Conservation (phyloP, 495 filamentous ascomycete genomes). For the Xylaria venustula region DNA sequence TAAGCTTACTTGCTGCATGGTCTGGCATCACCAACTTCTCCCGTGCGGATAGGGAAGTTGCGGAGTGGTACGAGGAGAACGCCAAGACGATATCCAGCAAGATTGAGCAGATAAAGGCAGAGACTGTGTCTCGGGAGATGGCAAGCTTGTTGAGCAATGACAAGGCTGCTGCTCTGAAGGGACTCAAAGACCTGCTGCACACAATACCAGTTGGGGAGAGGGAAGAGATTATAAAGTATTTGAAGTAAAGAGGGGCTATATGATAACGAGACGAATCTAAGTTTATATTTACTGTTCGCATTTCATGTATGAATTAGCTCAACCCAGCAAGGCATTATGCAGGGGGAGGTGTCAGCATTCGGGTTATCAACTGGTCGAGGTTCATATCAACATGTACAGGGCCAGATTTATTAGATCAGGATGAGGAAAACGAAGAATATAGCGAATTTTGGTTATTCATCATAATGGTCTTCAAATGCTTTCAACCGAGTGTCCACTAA, state of each 20-base stretch:
- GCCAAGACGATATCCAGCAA: conserved; percentile 73
- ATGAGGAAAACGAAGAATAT: not conserved
- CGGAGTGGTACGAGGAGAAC: conserved; percentile 98
- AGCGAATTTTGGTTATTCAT: too few species aligned
- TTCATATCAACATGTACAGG: not conserved
- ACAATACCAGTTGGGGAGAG: conserved; percentile 86
- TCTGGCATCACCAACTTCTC: conserved; percentile 70
- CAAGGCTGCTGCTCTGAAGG: conserved; percentile 65
- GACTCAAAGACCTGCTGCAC: conserved; percentile 77
- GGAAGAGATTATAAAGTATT: conserved; percentile 77
- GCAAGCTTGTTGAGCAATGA: conserved; percentile 70
- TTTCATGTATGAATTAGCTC: not conserved
- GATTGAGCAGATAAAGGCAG: conserved; percentile 75
- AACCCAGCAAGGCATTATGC: too few species aligned
- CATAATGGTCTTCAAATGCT: too few species aligned
- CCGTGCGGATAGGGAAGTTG: conserved; percentile 75
- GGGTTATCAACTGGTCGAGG: too few species aligned
- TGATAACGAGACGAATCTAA: not conserved
- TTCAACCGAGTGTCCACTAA: too few species aligned
- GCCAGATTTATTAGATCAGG: not conserved
- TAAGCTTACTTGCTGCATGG: conserved; percentile 75
- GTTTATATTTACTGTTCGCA: too few species aligned
- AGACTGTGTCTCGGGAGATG: conserved; percentile 75
- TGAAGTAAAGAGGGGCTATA: conserved; percentile 35
- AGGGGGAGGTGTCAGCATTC: not conserved